Percentiles rank a stretch among this genome's conserved stretches.
These are phyloP conservation scores for Paracorniculantispora psalliotae DNA, from an alignment of 2,329 filamentous ascomycete genomes.

Conservation along the genomic window DNA sequence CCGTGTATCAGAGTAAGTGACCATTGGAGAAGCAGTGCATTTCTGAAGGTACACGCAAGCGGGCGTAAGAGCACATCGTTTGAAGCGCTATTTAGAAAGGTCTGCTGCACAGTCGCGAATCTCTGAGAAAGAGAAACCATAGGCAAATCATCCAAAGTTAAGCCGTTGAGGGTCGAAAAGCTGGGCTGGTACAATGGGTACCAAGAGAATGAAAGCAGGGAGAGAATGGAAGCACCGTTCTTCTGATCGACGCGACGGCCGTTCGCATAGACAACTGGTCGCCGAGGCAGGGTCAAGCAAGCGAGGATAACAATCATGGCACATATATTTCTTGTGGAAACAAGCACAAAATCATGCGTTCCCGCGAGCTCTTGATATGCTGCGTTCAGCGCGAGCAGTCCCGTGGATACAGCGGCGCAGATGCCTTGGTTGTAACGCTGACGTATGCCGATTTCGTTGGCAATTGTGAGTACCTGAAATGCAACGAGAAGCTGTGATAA, in stretches of 20 bases:
- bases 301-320: constrained; percentile 35
- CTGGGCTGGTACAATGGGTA: constrained; percentile 43
- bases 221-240: constrained; percentile 50
- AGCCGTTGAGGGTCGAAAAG: constrained; percentile 36
- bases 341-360: neutral
- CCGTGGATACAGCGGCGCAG: neutral
- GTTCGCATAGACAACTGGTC: constrained; percentile 55
- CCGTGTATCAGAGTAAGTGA: constrained; percentile 3
- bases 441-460: neutral
- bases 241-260: constrained; percentile 54
- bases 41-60: neutral
- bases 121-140: neutral
- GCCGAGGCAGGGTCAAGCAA: constrained; percentile 52
- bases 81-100: neutral
- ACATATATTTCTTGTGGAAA: neutral
- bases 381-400: neutral
- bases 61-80: neutral
- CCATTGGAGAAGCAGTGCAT: neutral
- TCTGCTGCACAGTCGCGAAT: neutral
- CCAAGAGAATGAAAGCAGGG: constrained; percentile 59
- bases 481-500: neutral
- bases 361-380: too few species aligned
- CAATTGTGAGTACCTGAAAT: neutral
- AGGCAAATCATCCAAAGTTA: neutral
- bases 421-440: neutral